A percentile compares a stretch with the other conserved stretches of the same genome.
Conservation (phyloP, 148 eudicot species). For the Beta vulgaris region DNA sequence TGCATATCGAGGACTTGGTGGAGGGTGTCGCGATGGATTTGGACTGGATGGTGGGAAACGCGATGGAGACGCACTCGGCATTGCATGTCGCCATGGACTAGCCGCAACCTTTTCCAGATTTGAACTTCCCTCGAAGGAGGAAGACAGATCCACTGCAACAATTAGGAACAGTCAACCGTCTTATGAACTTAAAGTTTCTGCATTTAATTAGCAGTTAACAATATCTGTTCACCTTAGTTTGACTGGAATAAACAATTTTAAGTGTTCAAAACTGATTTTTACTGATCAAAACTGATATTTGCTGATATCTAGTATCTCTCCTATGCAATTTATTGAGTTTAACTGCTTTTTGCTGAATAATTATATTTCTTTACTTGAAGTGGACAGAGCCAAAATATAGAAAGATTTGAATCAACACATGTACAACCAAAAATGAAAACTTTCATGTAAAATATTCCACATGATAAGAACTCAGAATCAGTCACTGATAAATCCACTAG, state of each 20-base stretch:
- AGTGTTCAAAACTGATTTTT: too few species aligned
- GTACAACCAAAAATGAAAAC: not conserved
- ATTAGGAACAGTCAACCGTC: not conserved
- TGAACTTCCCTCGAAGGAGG: conserved; percentile 56
- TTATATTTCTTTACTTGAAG: too few species aligned
- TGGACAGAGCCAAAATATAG: too few species aligned
- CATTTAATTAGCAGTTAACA: not conserved
- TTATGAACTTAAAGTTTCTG: not conserved
- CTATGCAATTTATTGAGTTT: too few species aligned
- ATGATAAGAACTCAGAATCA: not conserved
- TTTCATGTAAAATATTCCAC: not conserved
- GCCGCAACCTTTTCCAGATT: conserved; percentile 49
- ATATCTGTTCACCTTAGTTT: too few species aligned
- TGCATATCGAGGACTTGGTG: conserved; percentile 81
- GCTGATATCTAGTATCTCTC: too few species aligned
- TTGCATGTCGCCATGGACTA: conserved; percentile 63
- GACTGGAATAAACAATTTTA: too few species aligned
- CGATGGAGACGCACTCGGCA: conserved; percentile 71
- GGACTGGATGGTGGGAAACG: conserved; percentile 80
- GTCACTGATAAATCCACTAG: not conserved
- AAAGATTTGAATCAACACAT: conserved; percentile 1
- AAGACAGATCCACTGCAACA: conserved; percentile 67
- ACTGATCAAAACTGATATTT: too few species aligned
- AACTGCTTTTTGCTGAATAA: too few species aligned
- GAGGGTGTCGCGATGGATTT: conserved; percentile 51